These are phyloP conservation scores for Petasospora fabianii DNA, from an alignment of 1,139 yeast genomes.

Conservation along the genomic window DNA sequence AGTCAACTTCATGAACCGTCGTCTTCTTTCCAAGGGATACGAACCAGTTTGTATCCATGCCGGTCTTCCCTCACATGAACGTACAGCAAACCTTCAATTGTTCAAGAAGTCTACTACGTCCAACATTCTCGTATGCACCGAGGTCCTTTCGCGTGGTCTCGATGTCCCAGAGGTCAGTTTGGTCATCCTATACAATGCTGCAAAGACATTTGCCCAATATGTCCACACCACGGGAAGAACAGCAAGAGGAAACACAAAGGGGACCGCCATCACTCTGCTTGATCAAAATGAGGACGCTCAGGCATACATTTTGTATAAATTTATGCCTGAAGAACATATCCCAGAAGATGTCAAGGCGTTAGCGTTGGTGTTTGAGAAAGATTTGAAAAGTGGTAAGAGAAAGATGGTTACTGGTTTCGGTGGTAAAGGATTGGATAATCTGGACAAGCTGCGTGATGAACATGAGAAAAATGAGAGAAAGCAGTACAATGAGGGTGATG, in stretches of 20 bases:
- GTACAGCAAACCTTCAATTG: conserved; percentile 70
- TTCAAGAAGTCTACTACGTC: conserved; percentile 55
- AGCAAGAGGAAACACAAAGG: conserved; percentile 74
- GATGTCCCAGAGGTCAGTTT: conserved; percentile 81
- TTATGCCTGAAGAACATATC: conserved; percentile 54
- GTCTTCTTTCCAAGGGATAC: conserved; percentile 54
- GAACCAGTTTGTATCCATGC: conserved; percentile 79
- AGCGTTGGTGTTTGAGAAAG: conserved; percentile 54
- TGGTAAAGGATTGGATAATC: conserved; percentile 84
- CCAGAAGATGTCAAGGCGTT: conserved; percentile 46
- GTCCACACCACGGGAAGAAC: conserved; percentile 97
- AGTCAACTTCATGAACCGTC: conserved; percentile 67
- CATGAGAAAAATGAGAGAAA: conserved; percentile 49
- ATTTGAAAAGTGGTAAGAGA: conserved; percentile 67
- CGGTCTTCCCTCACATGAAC: conserved; percentile 83
- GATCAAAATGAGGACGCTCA: conserved; percentile 61
- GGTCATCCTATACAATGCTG: conserved; percentile 86
- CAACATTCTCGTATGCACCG: conserved; percentile 78
- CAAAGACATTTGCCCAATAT: conserved; percentile 91
- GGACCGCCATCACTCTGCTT: conserved; percentile 77
- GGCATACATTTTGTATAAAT: conserved; percentile 66
- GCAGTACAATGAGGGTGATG: conserved; percentile 34
- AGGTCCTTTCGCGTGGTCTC: conserved; percentile 91
- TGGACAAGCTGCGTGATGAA: conserved; percentile 65
- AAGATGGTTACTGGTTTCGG: conserved; percentile 79